Conservation (phyloP, 2,329 filamentous ascomycete genomes). For the Pyrenochaeta sp. region DNA sequence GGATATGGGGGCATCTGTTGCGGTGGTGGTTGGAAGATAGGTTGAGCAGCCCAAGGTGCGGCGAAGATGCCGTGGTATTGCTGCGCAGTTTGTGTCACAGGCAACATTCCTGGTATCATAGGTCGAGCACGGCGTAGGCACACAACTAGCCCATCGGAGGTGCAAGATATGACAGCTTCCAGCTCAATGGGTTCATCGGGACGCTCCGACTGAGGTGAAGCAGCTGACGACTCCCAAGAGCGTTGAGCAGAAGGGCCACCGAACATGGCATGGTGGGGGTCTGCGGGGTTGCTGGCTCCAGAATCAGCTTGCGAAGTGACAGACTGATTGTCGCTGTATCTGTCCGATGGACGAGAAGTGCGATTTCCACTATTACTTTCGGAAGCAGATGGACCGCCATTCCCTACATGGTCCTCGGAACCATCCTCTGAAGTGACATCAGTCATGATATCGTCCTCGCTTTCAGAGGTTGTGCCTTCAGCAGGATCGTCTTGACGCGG, state of each 20-base stretch:
- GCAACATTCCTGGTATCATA: conserved; percentile 61
- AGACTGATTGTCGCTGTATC: conserved; percentile 26
- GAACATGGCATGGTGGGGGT: conserved; percentile 38
- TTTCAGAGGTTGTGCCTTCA: conserved; percentile 52
- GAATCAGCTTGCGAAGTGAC: conserved; percentile 53
- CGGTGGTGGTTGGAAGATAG: conserved; percentile 59
- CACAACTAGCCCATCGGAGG: conserved; percentile 85
- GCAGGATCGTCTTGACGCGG: conserved; percentile 63
- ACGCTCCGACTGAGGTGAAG: conserved; percentile 32
- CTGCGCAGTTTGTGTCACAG: conserved; percentile 27
- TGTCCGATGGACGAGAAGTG: conserved; percentile 21
- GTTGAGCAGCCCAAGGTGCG: conserved; percentile 78
- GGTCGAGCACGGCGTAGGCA: conserved; percentile 78
- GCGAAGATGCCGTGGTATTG: conserved; percentile 70
- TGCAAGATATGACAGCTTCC: conserved; percentile 90
- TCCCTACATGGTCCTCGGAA: conserved; percentile 54
- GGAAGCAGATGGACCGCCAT: conserved; percentile 42
- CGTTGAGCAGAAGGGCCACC: conserved; percentile 34
- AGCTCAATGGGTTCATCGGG: conserved; percentile 67
- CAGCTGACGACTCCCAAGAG: conserved; percentile 38
- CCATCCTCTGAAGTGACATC: conserved; percentile 58
- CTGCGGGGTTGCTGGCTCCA: conserved; percentile 52
- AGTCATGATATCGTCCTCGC: conserved; percentile 57
- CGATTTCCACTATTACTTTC: conserved; percentile 26
- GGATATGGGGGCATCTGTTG: conserved; percentile 46